Conservation (phyloP, 305 asterid species). For the Caryopteris hybrid region DNA sequence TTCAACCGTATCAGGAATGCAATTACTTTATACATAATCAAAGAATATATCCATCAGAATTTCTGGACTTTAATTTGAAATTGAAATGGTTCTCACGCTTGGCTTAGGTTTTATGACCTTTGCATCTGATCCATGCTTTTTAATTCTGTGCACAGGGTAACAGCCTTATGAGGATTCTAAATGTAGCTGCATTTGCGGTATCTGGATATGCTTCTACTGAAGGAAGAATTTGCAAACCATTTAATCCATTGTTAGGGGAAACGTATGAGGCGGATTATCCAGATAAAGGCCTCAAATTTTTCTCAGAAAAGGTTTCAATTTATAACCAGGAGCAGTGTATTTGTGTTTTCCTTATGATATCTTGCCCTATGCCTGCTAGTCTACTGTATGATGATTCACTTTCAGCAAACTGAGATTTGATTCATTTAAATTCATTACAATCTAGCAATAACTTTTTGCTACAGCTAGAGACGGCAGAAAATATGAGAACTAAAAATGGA, state of each 20-base stretch:
- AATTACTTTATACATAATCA: not conserved
- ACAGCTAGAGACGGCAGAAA: not conserved
- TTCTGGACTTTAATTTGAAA: not conserved
- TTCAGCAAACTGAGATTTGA: slow-evolving; percentile 2
- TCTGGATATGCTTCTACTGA: slow-evolving; percentile 97
- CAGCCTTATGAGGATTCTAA: slow-evolving; percentile 89
- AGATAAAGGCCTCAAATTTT: slow-evolving; percentile 87
- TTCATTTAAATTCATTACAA: too few species aligned
- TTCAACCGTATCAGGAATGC: not conserved
- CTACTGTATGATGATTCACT: not conserved
- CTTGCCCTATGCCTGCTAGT: not conserved
- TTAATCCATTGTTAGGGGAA: slow-evolving; percentile 94
- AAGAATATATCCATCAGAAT: not conserved
- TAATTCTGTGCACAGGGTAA: slow-evolving; percentile 58
- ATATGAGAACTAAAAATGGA: not conserved
- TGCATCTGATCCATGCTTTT: slow-evolving; percentile 19
- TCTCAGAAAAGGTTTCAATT: slow-evolving; percentile 83
- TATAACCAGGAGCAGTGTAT: not conserved
- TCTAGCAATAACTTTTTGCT: not conserved
- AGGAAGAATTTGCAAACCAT: slow-evolving; percentile 95
- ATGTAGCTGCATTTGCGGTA: slow-evolving; percentile 98
- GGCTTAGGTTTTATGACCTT: slow-evolving; percentile 7
- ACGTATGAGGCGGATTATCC: slow-evolving; percentile 95
- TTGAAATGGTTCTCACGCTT: not conserved
- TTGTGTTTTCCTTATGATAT: not conserved